A percentile compares a stretch with the other conserved stretches of the same genome.
Evolutionary conservation across 2,329 filamentous ascomycete species (phyloP).

Genomic region (Rhytidhysteron rufulum): DNA sequence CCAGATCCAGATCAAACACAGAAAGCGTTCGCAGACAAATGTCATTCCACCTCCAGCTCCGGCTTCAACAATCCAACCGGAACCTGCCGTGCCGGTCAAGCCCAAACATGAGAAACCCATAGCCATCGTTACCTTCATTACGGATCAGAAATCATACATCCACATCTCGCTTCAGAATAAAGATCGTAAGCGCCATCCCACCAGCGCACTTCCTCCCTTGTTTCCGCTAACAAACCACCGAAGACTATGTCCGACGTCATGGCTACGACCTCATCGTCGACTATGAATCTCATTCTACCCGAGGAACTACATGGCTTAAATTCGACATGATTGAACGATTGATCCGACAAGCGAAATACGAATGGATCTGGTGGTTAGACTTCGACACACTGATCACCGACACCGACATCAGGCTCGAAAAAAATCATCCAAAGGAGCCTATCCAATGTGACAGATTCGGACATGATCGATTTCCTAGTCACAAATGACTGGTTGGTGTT

Average conservation of each 20-base stretch:
- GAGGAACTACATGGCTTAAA: conserved; percentile 34
- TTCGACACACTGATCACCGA: conserved; percentile 41
- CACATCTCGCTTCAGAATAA: conserved; percentile 36
- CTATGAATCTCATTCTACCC: conserved; percentile 32
- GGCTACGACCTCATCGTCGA: conserved; percentile 39
- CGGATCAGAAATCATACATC: conserved; percentile 33
- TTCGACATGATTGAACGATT: conserved; percentile 36
- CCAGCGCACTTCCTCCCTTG: no score
- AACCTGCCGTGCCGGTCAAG: no score
- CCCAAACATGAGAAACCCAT: conserved; percentile 22
- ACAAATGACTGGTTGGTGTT: conserved; percentile 33
- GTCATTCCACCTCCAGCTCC: no score
- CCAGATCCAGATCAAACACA: neutral
- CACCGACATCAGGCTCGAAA: conserved; percentile 29
- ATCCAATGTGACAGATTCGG: conserved; percentile 21
- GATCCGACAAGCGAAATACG: conserved; percentile 29
- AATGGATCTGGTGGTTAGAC: conserved; percentile 44
- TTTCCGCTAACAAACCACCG: no score
- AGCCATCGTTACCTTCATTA: conserved; percentile 35
- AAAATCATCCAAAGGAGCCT: conserved; percentile 35
- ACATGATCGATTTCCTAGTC: conserved; percentile 34
- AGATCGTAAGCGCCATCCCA: conserved; percentile 27
- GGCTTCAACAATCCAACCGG: no score
- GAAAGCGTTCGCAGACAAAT: no score
- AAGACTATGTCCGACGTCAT: conserved; percentile 39